These are phyloP conservation scores for Ogataea pilisensis DNA, from an alignment of 805 yeast genomes.

Conservation along the genomic window DNA sequence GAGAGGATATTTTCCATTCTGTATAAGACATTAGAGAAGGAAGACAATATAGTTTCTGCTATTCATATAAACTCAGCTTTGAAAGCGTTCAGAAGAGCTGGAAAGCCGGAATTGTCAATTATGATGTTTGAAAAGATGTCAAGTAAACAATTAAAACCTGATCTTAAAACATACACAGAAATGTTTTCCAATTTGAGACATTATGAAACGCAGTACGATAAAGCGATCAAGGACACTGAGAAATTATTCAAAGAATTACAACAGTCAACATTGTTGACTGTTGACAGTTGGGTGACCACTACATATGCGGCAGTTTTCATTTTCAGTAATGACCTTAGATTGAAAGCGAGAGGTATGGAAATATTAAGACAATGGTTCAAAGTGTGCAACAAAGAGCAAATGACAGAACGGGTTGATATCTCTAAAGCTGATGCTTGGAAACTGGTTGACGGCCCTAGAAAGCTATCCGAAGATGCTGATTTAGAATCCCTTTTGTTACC, in stretches of 20 bases:
- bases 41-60: slow-evolving; percentile 28
- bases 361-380: slow-evolving; percentile 27
- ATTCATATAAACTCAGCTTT: slow-evolving; percentile 45
- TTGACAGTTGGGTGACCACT: slow-evolving; percentile 19
- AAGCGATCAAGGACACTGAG: slow-evolving; percentile 21
- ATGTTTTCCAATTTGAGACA: slow-evolving; percentile 20
- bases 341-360: slow-evolving; percentile 23
- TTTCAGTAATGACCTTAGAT: slow-evolving; percentile 22
- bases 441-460: slow-evolving; percentile 7
- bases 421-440: slow-evolving; percentile 1
- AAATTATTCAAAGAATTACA: slow-evolving; percentile 19
- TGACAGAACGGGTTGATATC: slow-evolving; percentile 9
- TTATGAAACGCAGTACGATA: slow-evolving; percentile 8
- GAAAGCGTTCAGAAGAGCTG: slow-evolving; percentile 39
- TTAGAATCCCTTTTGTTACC: slow-evolving; percentile 10
- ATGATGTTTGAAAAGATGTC: slow-evolving; percentile 33
- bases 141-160: slow-evolving; percentile 26
- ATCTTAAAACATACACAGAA: slow-evolving; percentile 33
- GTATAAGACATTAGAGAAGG: slow-evolving; percentile 26
- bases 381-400: slow-evolving; percentile 21
- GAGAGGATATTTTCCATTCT: slow-evolving; percentile 33
- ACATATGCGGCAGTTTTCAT: slow-evolving; percentile 25
- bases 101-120: slow-evolving; percentile 35
- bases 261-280: slow-evolving; percentile 9
- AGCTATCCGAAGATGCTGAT: slow-evolving; percentile 5